Evolutionary conservation across 192 early-diverging fungal species (phyloP), one percentile per base, ranked within the genome.

Genomic region (Diversispora epigaea): DNA sequence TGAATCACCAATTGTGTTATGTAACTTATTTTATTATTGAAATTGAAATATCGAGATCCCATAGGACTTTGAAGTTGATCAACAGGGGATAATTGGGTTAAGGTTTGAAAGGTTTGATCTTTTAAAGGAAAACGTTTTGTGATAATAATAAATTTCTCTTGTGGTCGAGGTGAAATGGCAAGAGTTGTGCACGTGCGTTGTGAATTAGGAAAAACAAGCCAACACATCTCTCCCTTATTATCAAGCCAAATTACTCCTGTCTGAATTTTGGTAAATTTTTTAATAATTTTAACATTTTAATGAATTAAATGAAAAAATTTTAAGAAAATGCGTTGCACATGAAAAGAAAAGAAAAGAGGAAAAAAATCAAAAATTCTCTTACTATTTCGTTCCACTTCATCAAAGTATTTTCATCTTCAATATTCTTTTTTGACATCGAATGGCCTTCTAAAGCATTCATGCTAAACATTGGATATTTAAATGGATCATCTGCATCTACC

Each of bases 301-400:
- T 32, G 0, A 32, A 32, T 32, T 32, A 32, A 32, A 32, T 1
- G 6, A 54, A 54, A 14, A 54, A 54, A 17, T 54, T 17, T 4
- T 54, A 11, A 54, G 50, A 52, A 52, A 11, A 4, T 52, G 17
- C 1, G 2, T 52, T 11, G 50, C 2, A 52, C 17, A 52, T 15
- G 17, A 15, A 4, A 52, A 52, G 11, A 3, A 15, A 8, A 52
- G 0, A 17, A 54, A 11, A 14, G n/a, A 52, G 0, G 3, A 49
- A 3, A 49, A 49, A 11, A 49, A 49, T 49, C 7, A 49, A 11
- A 49, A 49, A 11, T 17, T 17, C 4, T 17, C n/a, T 54, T 54
- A 54, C 50, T 17, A 54, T 54, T 54, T 54, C 50, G n/a, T 54
- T 54, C 50, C 50, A 54, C n/a, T 54, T 54, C 50, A 54, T 54